phyloP scores from a whole-genome alignment of 2,329 filamentous ascomycete genomes.

The Diplocarpon rosae region DNA sequence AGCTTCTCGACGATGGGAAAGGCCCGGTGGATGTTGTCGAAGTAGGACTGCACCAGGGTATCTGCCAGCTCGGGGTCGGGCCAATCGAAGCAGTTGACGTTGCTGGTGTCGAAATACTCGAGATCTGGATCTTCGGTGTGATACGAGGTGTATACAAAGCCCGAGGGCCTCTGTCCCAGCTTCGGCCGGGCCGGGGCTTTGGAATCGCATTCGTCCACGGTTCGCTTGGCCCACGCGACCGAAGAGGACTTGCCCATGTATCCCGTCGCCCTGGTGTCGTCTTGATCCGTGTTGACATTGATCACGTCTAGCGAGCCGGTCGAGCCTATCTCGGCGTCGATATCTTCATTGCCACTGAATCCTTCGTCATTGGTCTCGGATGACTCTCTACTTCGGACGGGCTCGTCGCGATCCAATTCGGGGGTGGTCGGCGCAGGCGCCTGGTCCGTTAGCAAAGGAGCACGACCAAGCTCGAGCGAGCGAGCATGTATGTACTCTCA shows the following conservation, averaged over 20 bases:
- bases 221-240: constrained; percentile 18
- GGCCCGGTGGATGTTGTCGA: constrained; percentile 14
- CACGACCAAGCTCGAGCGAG: too few relatives aligned
- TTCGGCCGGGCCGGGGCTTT: neutral
- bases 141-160: constrained; percentile 11
- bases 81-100: constrained; percentile 15
- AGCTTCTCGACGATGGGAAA: constrained; percentile 17
- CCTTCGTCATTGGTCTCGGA: constrained; percentile 4
- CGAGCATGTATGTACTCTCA: neutral
- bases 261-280: constrained; percentile 16
- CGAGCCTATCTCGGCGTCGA: constrained; percentile 19
- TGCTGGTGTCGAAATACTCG: constrained; percentile 9
- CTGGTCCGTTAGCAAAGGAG: constrained; percentile 7
- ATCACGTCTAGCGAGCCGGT: constrained; percentile 20
- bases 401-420: neutral
- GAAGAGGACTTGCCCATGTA: constrained; percentile 19
- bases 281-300: constrained; percentile 17
- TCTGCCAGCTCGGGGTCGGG: constrained; percentile 12
- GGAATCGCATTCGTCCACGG: constrained; percentile 7
- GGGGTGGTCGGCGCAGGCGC: constrained; percentile 2
- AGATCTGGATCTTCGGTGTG: constrained; percentile 20
- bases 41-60: constrained; percentile 15
- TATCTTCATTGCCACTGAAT: constrained; percentile 7
- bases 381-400: neutral
- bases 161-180: constrained; percentile 2